Evolutionary conservation across 192 early-diverging fungal species (phyloP), one percentile per base, ranked within the genome.

Genomic region (Allomyces macrogynus): DNA sequence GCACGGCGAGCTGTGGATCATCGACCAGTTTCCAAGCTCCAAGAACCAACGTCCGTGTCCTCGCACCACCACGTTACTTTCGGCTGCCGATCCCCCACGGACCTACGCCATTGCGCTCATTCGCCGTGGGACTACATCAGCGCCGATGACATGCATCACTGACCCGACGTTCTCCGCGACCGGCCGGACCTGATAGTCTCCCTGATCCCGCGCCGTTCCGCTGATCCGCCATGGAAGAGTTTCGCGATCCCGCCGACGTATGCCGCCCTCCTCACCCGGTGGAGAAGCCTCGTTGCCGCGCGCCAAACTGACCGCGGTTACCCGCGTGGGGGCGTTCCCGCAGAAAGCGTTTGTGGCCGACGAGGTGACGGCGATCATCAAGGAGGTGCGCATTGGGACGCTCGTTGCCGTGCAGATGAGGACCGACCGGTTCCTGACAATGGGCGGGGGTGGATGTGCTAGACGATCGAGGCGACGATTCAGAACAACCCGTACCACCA

Each of bases 401-500:
- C 63, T 20, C n/a, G 43, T 20, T 18, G 23, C 32, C 18, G 23
- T n/a, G 23, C 1, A 12, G 24, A 54, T 23, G 24, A 4, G 24
- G 44, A 54, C 1, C 64, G 12, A 49, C 44, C 63, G 9, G 64
- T 62, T 62, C 12, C 43, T 66, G 61, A 68, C 66, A 5, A 18
- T 22, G 61, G 7, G 43, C 57, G 24, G 4, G 63, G 61, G 26
- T 20, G 24, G 8, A 60, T 32, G 49, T 11, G 32, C 4, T 63
- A 87, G 83, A 80, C 80, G 14, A 77, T 87, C 25, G 82, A 88
- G 66, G 67, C 66, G 49, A 83, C 80, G 8, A 72, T 88, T 44
- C 75, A 78, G 65, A 88, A 87, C 68, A 78, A 81, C 18, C 77
- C 80, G 2, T 89, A 89, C 67, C 77, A 85, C 62, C 84, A 89